Evolutionary conservation across 1,284 basidiomycete genomes (phyloP).

Genomic region (Apiotrichum sp.): DNA sequence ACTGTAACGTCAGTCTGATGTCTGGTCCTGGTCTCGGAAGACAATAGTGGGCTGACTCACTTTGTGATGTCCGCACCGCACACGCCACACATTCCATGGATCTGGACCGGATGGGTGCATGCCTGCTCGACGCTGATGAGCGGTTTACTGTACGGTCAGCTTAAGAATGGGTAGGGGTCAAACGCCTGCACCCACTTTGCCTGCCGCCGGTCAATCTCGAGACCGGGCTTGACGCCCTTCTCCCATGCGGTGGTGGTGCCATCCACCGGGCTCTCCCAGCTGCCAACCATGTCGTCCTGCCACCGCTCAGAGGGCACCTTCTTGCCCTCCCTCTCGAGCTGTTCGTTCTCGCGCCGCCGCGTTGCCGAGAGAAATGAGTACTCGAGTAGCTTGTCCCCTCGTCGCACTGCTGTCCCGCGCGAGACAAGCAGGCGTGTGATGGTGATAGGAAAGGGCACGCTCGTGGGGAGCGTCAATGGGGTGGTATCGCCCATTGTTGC

Average conservation of each 20-base stretch:
- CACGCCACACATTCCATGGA: constrained; percentile 83
- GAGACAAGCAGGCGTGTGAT: constrained; percentile 60
- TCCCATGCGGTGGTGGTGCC: constrained; percentile 51
- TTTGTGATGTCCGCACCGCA: constrained; percentile 91
- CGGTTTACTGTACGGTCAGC: constrained; percentile 45
- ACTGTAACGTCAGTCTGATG: constrained; percentile 46
- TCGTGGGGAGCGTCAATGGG: constrained; percentile 54
- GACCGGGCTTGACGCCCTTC: constrained; percentile 25
- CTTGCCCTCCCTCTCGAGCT: constrained; percentile 12
- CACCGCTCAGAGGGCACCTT: constrained; percentile 34
- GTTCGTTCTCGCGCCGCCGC: constrained; percentile 12
- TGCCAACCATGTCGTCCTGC: constrained; percentile 67
- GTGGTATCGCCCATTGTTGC: constrained; percentile 35
- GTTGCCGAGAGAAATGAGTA: constrained; percentile 60
- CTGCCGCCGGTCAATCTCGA: constrained; percentile 29
- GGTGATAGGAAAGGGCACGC: constrained; percentile 71
- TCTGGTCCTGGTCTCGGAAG: background rate
- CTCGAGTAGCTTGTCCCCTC: constrained; percentile 67
- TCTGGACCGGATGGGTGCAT: constrained; percentile 88
- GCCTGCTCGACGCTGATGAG: constrained; percentile 68
- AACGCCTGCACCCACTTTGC: constrained; percentile 10
- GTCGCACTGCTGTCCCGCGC: constrained; percentile 51
- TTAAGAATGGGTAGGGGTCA: no score
- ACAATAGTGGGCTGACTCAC: constrained; percentile 53
- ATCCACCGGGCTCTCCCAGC: constrained; percentile 78